phyloP scores from a whole-genome alignment of 148 eudicot species.

The Camellia granthamiana region DNA sequence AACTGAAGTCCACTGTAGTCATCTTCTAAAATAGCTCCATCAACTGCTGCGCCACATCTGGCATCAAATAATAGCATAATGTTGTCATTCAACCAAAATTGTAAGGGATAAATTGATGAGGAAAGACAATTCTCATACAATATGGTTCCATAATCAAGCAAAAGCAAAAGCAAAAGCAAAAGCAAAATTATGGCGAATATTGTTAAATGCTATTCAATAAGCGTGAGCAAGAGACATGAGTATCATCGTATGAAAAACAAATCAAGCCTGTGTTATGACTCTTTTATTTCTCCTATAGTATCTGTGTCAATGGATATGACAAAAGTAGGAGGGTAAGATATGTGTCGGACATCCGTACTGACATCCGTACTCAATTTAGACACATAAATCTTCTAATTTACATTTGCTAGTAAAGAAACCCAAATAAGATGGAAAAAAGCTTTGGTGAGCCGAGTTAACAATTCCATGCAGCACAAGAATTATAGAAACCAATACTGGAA shows the following conservation, averaged over 20 bases:
- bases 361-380: too few relatives aligned
- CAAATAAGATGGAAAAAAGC: background rate
- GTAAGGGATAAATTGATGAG: background rate
- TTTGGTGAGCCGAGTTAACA: background rate
- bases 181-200: background rate
- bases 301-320: too few relatives aligned
- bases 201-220: background rate
- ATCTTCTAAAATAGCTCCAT: constrained; percentile 57
- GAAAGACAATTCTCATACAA: background rate
- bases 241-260: too few relatives aligned
- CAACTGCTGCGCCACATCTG: constrained; percentile 79
- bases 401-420: background rate
- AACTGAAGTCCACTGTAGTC: background rate
- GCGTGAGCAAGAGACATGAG: background rate
- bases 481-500: background rate
- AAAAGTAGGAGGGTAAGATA: too few relatives aligned
- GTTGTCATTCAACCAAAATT: background rate
- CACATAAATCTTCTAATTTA: too few relatives aligned
- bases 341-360: too few relatives aligned
- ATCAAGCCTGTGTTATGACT: too few relatives aligned
- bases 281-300: too few relatives aligned
- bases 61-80: constrained; percentile 14
- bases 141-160: background rate
- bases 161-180: background rate
- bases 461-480: background rate